Evolutionary conservation across 805 yeast genomes (phyloP).

Genomic region (Lipomyces chichibuensis): DNA sequence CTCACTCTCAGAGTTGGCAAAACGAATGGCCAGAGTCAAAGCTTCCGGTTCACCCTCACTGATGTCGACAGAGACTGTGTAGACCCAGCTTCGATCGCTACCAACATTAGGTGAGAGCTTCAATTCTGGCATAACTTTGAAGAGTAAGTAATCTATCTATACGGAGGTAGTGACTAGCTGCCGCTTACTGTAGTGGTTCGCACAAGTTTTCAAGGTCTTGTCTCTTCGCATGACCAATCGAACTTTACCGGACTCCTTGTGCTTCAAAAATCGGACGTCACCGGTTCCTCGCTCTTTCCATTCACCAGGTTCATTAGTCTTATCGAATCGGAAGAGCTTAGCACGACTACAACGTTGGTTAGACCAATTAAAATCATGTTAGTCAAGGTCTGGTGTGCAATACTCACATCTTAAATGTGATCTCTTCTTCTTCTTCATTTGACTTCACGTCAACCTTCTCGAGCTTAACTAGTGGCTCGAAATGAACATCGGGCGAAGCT

Average conservation of each 20-base stretch:
- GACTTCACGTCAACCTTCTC: conserved; percentile 97
- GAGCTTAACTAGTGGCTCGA: conserved; percentile 92
- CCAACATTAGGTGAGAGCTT: conserved; percentile 88
- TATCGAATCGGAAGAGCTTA: conserved; percentile 82
- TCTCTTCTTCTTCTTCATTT: conserved; percentile 88
- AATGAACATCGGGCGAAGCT: conserved; percentile 84
- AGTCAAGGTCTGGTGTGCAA: background rate
- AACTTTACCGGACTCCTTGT: conserved; percentile 77
- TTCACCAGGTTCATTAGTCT: conserved; percentile 67
- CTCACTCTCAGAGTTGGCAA: conserved; percentile 52
- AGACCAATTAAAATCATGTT: background rate
- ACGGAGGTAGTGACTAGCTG: background rate
- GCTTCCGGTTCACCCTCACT: conserved; percentile 97
- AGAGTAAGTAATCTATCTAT: background rate
- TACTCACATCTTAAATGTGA: conserved; percentile 66
- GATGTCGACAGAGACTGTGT: conserved; percentile 88
- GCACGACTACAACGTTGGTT: conserved; percentile 60
- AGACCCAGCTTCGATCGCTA: conserved; percentile 98
- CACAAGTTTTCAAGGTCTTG: conserved; percentile 96
- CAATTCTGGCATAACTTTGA: conserved; percentile 37
- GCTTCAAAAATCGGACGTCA: conserved; percentile 92
- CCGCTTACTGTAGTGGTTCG: conserved; percentile 79
- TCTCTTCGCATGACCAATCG: conserved; percentile 98
- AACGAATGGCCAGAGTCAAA: conserved; percentile 93
- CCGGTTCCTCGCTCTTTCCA: conserved; percentile 99